Percentiles rank a stretch among this genome's conserved stretches.
Evolutionary conservation across 2,329 filamentous ascomycete species (phyloP).

Genomic region (Tolypocladium ovalisporum): DNA sequence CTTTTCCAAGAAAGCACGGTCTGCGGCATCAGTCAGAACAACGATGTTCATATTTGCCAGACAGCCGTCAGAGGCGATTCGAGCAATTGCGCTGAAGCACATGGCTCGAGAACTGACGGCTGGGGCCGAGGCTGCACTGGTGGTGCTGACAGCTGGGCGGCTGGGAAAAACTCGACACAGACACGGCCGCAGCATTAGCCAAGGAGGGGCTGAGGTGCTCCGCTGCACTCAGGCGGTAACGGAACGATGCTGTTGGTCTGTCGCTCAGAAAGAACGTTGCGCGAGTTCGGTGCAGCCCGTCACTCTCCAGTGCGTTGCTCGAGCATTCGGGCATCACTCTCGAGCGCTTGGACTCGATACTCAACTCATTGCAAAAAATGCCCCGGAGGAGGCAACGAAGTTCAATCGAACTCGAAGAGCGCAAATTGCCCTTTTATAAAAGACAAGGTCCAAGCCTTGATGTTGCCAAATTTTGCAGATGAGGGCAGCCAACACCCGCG

Average conservation of each 20-base stretch:
- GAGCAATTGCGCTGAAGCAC: conserved; percentile 39
- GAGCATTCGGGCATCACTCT: conserved; percentile 51
- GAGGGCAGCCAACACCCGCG: no score
- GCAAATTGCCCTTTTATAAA: no score
- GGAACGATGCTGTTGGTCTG: conserved; percentile 49
- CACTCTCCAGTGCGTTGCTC: conserved; percentile 40
- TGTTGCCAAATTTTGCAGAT: no score
- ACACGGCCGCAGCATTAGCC: conserved; percentile 42
- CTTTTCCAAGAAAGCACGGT: conserved; percentile 26
- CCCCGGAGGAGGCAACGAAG: no score
- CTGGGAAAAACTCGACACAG: conserved; percentile 4
- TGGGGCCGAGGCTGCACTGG: conserved; percentile 28
- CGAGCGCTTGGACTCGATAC: conserved; percentile 26
- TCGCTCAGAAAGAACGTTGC: neutral
- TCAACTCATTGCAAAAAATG: no score
- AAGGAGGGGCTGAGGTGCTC: conserved; percentile 36
- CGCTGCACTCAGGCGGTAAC: conserved; percentile 50
- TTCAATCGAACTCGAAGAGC: no score
- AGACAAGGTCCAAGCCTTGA: no score
- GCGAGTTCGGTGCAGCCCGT: conserved; percentile 35
- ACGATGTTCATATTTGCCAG: conserved; percentile 44
- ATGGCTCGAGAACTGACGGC: conserved; percentile 40
- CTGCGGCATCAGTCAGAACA: conserved; percentile 35
- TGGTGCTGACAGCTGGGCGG: conserved; percentile 21
- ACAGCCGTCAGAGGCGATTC: conserved; percentile 38